Evolutionary conservation across 805 yeast species (phyloP), one percentile per base, ranked within the genome.

Genomic region (Yarrowia sp.): DNA sequence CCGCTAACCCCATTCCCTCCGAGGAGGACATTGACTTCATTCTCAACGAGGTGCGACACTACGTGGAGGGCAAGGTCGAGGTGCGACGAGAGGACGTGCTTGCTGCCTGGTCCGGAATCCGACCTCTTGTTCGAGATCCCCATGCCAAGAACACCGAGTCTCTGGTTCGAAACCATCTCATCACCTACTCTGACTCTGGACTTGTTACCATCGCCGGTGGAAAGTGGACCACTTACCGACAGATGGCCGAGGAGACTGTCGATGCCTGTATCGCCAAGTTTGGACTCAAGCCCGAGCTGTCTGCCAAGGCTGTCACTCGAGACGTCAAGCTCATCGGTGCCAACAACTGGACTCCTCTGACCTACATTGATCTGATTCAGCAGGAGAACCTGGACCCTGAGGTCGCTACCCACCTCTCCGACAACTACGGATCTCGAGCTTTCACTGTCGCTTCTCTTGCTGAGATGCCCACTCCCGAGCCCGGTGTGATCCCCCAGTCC

Each of bases 211-310:
- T 92, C 69, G 87, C 96, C 17, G 98, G 98, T 72, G 98, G 98
- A 76, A 92, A 92, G 79, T 92, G 98, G 98, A 92, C 98, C 64
- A 92, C 98, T 41, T 93, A 92, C 81, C 84, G 98, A 80, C 96
- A 91, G 80, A 92, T 92, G 98, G 97, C 98, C 22, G 87, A 92
- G 79, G 97, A 93, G 79, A 90, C 97, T 50, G 86, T 92, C 53
- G 87, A 90, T 75, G 85, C 84, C 70, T 85, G 89, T 64, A 81
- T 90, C 55, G 80, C 84, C 73, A 69, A 74, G 68, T 78, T 81
- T 65, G 68, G 74, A 43, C 80, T 79, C 57, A 74, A 75, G 66
- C 79, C 81, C 32, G 38, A 32, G 32, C 71, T 44, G 45, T 65
- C 48, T 55, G 71, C 67, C 22, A 63, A 71, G 62, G 82, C 84